Percentiles rank a stretch among this genome's conserved stretches.
These are phyloP conservation scores for Fusarium redolens DNA, from an alignment of 2,329 filamentous ascomycete genomes.

Conservation along the genomic window DNA sequence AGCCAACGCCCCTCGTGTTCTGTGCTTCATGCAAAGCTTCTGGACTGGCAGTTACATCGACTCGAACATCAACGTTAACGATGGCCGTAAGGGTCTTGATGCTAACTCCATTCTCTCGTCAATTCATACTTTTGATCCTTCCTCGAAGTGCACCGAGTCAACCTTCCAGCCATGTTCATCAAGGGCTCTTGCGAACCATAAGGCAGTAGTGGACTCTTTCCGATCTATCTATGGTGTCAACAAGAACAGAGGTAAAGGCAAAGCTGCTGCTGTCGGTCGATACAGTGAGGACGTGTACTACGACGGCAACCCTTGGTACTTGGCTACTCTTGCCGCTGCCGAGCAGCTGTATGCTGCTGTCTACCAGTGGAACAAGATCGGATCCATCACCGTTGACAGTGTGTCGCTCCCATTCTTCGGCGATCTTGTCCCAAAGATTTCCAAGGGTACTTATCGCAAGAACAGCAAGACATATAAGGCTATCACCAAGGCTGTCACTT, in stretches of 20 bases:
- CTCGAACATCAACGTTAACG: slow-evolving; percentile 73
- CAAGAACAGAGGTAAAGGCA: slow-evolving; percentile 66
- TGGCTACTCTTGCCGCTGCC: slow-evolving; percentile 77
- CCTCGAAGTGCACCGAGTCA: slow-evolving; percentile 68
- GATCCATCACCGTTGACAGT: slow-evolving; percentile 61
- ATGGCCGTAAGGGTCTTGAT: slow-evolving; percentile 73
- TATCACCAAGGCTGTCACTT: slow-evolving; percentile 16
- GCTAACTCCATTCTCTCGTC: slow-evolving; percentile 73
- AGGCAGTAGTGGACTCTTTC: slow-evolving; percentile 78
- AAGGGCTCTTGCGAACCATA: slow-evolving; percentile 76
- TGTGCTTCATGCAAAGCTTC: slow-evolving; percentile 78
- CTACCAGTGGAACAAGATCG: slow-evolving; percentile 72
- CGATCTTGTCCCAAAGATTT: slow-evolving; percentile 13
- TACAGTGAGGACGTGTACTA: slow-evolving; percentile 79
- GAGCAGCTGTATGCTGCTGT: slow-evolving; percentile 81
- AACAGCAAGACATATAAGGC: slow-evolving; percentile 9
- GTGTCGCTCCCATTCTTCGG: slow-evolving; percentile 18
- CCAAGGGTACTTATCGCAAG: slow-evolving; percentile 21
- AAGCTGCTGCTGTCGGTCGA: slow-evolving; percentile 69
- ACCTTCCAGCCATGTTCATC: slow-evolving; percentile 81
- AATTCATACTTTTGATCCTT: slow-evolving; percentile 75
- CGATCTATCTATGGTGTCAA: slow-evolving; percentile 74
- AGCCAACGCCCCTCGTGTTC: slow-evolving; percentile 72
- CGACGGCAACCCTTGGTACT: slow-evolving; percentile 81
- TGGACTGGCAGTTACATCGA: slow-evolving; percentile 73